Conservation (phyloP, 495 filamentous ascomycete species). For the Aspergillus indologenus region DNA sequence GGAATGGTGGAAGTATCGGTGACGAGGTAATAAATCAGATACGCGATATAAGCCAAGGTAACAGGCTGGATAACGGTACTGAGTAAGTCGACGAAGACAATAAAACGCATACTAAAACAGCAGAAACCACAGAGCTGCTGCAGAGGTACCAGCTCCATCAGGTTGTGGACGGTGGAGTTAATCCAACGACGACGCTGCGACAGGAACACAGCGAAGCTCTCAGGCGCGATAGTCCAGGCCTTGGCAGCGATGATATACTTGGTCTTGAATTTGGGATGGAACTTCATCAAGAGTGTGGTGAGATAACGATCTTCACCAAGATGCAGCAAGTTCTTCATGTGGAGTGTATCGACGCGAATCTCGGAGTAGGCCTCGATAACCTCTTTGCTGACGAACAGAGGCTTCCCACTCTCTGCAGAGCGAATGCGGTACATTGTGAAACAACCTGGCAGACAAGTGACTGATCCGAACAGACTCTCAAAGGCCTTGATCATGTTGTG, state of each 20-base stretch:
- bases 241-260: conserved; percentile 93
- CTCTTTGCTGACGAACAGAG: conserved; percentile 90
- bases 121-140: conserved; percentile 97
- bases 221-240: conserved; percentile 94
- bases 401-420: conserved; percentile 89
- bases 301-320: conserved; percentile 90
- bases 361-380: conserved; percentile 82
- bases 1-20: conserved; percentile 63
- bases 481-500: conserved; percentile 99
- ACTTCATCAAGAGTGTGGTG: conserved; percentile 90
- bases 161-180: conserved; percentile 97
- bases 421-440: conserved; percentile 98
- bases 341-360: conserved; percentile 93
- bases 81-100: conserved; percentile 92
- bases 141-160: conserved; percentile 91
- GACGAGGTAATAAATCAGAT: conserved; percentile 75
- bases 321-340: conserved; percentile 98
- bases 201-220: conserved; percentile 89
- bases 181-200: conserved; percentile 99
- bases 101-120: conserved; percentile 98
- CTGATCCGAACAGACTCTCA: conserved; percentile 93
- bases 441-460: conserved; percentile 96
- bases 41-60: conserved; percentile 84
- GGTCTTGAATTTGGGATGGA: conserved; percentile 91
- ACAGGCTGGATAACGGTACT: conserved; percentile 91